Base-by-base conservation (phyloP, 83 land plant species). In the Larix sibirica region DNA sequence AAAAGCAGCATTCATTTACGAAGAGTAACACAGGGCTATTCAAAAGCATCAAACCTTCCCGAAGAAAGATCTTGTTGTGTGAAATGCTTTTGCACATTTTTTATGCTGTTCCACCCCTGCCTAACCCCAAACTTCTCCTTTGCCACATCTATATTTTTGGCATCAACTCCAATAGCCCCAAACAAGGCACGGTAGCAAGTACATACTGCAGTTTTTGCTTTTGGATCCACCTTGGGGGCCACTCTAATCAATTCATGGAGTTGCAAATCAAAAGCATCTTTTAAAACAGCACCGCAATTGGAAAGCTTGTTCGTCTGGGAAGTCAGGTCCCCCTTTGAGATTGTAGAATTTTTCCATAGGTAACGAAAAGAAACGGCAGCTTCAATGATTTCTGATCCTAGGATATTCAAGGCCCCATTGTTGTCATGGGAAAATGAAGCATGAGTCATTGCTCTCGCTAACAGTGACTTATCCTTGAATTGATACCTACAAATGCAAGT, bases 131-230 rank as follows among this genome's bases (percentile, higher is more conserved):
- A 69, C 20, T 69, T 69, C 74, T 69, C 74, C 31, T 5, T 69
- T 69, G 74, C 75, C 33, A 70, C 47, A 70, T 70, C 21, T 36
- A 70, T 42, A 42, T 38, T 65, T 23, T 65, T 70, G 40, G 75
- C 50, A 70, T 70, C 75, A 70, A 16, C 75, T 36, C 50, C 44
- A 70, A 70, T 70, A 42, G 75, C 75, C 40, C 47, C 75, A 70
- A 38, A 70, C 50, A 70, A 42, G 40, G 50, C 23, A 18, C 2
- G 23, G 47, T 70, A 70, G 8, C 75, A 70, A 38, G 7, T 47
- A 70, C 74, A 36, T 69, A 18, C 12, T 36, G 36, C 31, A 17
- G 20, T 36, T 69, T 36, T 13, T 36, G 16, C 14, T 17, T 36
- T 69, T 4, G 74, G 74, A 69, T 69, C 20, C 42, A 69, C 6